Evolutionary conservation across 2,329 filamentous ascomycete genomes (phyloP), one percentile per base, ranked within the genome.

Genomic region (Monosporascus sp.): DNA sequence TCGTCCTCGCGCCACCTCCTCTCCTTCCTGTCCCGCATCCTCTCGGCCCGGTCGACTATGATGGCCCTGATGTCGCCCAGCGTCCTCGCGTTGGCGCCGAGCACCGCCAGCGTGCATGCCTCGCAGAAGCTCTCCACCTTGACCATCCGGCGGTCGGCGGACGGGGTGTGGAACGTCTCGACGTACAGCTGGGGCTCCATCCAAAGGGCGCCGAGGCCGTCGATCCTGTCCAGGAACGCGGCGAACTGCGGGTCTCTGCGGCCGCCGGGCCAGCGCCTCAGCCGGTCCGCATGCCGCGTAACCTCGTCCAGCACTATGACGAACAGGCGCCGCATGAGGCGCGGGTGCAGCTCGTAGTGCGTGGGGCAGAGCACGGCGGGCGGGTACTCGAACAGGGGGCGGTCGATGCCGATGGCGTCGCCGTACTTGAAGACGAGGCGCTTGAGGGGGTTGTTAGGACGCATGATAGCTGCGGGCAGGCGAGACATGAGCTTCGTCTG

Each of bases 21-120:
- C 3, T 47, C 53, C 7, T 20, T 35, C 25, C 48, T 45, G 25
- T 41, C 22, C 35, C n/a, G 2, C 3, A 58, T 60, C 17, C 62
- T 55, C 51, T 64, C 63, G 22, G 58, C 57, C 36, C 79, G 71
- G 35, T 73, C 71, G 9, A 73, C 27, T 51, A 81, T 59, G 41
- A 70, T 66, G 3, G 76, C 73, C 27, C 74, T 65, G 35, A 84
- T 60, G 58, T 80, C 77, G 6, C 68, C 62, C 2, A 84, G 63
- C 1, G 74, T 58, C 17, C 69, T 62, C 5, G 61, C 64, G 35
- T 71, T 69, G 0, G 74, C 75, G 2, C 79, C 79, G 1, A 84
- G 61, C 3, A 70, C 68, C 2, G 77, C 71, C 14, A 83, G 63
- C 27, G 80, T 74, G 56, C 81, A 84, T 2, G 78, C 80, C 59